Evolutionary conservation across 148 eudicot species (phyloP), one percentile per base, ranked within the genome.

Genomic region (Polygonum aviculare): DNA sequence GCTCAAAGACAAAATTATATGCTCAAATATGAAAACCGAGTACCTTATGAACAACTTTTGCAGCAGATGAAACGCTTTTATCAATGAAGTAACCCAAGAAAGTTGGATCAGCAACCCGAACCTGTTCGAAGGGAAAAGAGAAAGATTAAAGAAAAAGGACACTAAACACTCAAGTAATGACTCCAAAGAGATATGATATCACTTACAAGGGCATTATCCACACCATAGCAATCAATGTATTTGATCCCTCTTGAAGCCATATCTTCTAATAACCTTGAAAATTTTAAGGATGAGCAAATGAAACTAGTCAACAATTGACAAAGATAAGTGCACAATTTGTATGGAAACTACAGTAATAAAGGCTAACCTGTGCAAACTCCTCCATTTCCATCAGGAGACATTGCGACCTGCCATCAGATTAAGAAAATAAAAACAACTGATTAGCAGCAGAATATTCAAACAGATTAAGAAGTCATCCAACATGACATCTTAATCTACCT

Each of bases 351-450:
- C 22, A 47, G 39, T 41, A 7, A 12, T n/a, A n/a, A 62, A 35
- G 22, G 21, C 33, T 47, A 78, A 95, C 98, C 98, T 78, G 91
- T 79, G 85, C 88, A 95, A 72, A 95, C 94, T 86, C 99, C 99
- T 86, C 99, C 99, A 83, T 95, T 95, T 67, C 98, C 98, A 87
- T 95, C 99, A 38, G 99, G 99, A 77, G 99, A 85, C 85, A 85
- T 91, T 49, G 99, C 99, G 63, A 95, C 90, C 98, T 95, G 87
- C 57, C 31, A 26, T 26, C 31, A 26, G 31, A 26, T 26, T 26
- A 26, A 73, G 22, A 75, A 78, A 78, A 48, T 11, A 12, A 16
- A 6, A 33, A 22, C 19, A 47, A 72, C 4, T 18, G 12, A 72
- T n/a, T 31, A 48, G 6, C 12, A 63, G 12, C 4, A 31, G 31